These are phyloP conservation scores for Hyaloscypha variabilis DNA, from an alignment of 495 filamentous ascomycete genomes.

Conservation along the genomic window DNA sequence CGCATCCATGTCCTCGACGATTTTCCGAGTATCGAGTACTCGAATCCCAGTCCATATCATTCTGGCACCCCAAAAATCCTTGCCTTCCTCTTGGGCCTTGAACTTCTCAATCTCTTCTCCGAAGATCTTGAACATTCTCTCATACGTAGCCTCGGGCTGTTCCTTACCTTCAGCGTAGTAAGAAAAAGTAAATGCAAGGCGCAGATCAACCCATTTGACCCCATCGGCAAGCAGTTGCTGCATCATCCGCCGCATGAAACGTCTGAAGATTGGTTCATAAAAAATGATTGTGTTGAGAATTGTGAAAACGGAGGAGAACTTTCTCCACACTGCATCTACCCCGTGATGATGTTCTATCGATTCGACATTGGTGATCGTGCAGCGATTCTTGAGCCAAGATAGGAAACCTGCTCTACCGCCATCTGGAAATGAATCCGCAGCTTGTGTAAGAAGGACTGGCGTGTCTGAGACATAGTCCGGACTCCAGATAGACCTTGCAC, in stretches of 20 bases:
- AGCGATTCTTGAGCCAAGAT: slow-evolving; percentile 75
- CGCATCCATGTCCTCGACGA: slow-evolving; percentile 79
- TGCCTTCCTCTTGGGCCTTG: slow-evolving; percentile 67
- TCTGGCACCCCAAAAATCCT: slow-evolving; percentile 79
- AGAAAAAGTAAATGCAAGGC: slow-evolving; percentile 60
- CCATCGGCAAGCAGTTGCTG: slow-evolving; percentile 72
- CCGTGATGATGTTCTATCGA: slow-evolving; percentile 79
- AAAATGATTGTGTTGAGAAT: slow-evolving; percentile 73
- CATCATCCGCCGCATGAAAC: slow-evolving; percentile 70
- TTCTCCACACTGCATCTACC: slow-evolving; percentile 77
- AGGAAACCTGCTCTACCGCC: slow-evolving; percentile 72
- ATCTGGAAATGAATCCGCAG: slow-evolving; percentile 73
- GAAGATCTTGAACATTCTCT: slow-evolving; percentile 68
- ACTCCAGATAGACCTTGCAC: slow-evolving; percentile 57
- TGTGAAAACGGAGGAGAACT: slow-evolving; percentile 71
- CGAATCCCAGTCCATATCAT: slow-evolving; percentile 87
- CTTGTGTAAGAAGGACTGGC: slow-evolving; percentile 60
- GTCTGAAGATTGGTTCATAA: slow-evolving; percentile 90
- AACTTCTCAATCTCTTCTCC: slow-evolving; percentile 81
- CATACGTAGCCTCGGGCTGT: slow-evolving; percentile 60
- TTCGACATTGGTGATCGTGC: slow-evolving; percentile 68
- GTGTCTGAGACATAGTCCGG: slow-evolving; percentile 56
- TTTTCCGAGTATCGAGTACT: slow-evolving; percentile 57
- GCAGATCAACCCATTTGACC: slow-evolving; percentile 77
- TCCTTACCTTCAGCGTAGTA: slow-evolving; percentile 64